Percentiles rank a stretch among this genome's conserved stretches.
Conservation (phyloP, 2,329 filamentous ascomycete species). For the Chrysoporthe deuterocubensis region DNA sequence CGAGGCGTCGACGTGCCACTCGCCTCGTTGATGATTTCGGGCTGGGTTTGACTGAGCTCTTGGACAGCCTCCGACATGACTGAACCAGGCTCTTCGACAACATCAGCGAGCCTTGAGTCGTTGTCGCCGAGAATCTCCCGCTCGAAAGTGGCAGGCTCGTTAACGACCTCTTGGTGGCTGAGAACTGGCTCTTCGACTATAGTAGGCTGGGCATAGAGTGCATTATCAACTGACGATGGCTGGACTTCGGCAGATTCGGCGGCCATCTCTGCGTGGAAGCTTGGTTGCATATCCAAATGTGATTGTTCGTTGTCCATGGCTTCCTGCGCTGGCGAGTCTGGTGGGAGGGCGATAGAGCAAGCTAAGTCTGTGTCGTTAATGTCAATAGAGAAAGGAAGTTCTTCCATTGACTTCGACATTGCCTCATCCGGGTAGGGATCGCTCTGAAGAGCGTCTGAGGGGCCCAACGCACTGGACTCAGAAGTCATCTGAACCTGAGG, state of each 20-base stretch:
- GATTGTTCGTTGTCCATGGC: background rate
- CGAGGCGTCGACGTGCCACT: background rate
- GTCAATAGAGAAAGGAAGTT: background rate
- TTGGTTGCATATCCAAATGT: too few species aligned
- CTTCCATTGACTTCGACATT: background rate
- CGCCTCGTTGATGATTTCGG: background rate
- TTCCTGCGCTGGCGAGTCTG: background rate
- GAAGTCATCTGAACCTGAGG: background rate
- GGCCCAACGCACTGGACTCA: background rate
- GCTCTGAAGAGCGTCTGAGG: conserved; percentile 8
- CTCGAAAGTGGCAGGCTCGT: background rate
- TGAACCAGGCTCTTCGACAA: conserved; percentile 5
- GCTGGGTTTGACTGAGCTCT: background rate
- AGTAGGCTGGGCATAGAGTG: background rate
- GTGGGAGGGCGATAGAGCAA: background rate
- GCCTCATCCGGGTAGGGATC: background rate
- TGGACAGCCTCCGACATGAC: background rate
- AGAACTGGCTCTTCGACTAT: conserved; percentile 3
- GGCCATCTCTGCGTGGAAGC: background rate
- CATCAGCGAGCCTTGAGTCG: background rate
- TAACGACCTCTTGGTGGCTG: background rate
- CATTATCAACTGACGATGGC: background rate
- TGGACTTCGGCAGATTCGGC: background rate
- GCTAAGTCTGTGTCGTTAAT: conserved; percentile 1
- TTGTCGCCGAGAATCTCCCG: background rate